Percentiles rank a stretch among this genome's conserved stretches.
phyloP scores from a whole-genome alignment of 139 green algal species.

The Haematococcus lacustris region DNA sequence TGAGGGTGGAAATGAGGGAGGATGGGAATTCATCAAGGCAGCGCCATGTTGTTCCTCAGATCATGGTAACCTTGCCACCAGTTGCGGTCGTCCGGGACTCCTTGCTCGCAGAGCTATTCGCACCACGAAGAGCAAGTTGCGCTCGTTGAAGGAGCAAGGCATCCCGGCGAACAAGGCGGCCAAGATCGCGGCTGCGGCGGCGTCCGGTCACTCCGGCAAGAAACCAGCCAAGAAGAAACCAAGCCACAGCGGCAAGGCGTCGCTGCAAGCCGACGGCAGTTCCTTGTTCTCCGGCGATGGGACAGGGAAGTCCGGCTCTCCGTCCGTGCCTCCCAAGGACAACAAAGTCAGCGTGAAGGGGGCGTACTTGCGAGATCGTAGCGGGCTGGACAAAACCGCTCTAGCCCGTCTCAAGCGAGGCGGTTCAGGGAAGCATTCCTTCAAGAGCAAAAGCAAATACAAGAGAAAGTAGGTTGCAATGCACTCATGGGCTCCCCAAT shows the following conservation, averaged over 20 bases:
- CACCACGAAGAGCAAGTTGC: slow-evolving; percentile 56
- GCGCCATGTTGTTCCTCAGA: no score
- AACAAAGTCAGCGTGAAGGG: neutral
- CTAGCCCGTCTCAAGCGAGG: slow-evolving; percentile 48
- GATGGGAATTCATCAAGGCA: no score
- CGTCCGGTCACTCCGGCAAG: slow-evolving; percentile 28
- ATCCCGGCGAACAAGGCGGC: slow-evolving; percentile 45
- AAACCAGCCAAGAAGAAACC: slow-evolving; percentile 27
- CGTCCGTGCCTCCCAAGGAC: neutral
- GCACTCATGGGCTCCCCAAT: no score
- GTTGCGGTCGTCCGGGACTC: no score
- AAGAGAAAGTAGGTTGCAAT: slow-evolving; percentile 47
- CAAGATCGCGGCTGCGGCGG: slow-evolving; percentile 44
- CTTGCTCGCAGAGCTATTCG: slow-evolving; percentile 1
- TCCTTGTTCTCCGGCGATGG: slow-evolving; percentile 45
- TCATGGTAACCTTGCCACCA: no score
- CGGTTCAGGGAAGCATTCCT: slow-evolving; percentile 57
- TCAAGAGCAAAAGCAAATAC: slow-evolving; percentile 75
- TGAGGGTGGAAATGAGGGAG: no score
- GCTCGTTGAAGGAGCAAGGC: slow-evolving; percentile 55
- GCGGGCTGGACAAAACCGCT: slow-evolving; percentile 28
- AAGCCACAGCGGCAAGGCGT: neutral
- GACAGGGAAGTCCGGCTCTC: slow-evolving; percentile 3
- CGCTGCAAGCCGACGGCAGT: slow-evolving; percentile 1
- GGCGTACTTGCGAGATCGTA: slow-evolving; percentile 3